phyloP scores from a whole-genome alignment of 768 basidiomycete species.

The Phanerochaete carnosa region DNA sequence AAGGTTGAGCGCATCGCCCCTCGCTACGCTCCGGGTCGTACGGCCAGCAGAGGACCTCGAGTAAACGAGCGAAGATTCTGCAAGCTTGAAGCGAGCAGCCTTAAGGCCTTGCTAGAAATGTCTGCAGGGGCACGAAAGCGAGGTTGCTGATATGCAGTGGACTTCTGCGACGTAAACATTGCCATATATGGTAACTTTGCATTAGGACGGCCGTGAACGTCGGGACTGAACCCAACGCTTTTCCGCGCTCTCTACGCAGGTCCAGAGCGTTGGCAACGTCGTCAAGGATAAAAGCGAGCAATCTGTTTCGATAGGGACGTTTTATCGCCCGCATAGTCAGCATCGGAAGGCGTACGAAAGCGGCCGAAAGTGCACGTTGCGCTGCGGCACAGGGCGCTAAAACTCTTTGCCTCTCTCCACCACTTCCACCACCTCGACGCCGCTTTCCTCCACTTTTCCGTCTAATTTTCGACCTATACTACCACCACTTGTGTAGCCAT shows the following conservation, averaged over 20 bases:
- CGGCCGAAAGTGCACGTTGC: not conserved
- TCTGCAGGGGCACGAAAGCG: not conserved
- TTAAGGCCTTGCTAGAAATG: not conserved
- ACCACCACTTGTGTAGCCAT: constrained; percentile 1
- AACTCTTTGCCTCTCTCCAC: constrained; percentile 7
- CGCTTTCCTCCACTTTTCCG: not conserved
- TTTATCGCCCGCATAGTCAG: not conserved
- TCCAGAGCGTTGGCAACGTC: not conserved
- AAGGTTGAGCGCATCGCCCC: not conserved
- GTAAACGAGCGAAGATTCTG: not conserved
- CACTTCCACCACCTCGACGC: not conserved
- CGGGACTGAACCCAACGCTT: not conserved
- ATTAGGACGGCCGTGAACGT: not conserved
- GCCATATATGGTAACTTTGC: not conserved
- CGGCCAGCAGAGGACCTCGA: not conserved
- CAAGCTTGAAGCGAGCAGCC: not conserved
- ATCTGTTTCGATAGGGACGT: not conserved
- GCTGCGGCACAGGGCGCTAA: constrained; percentile 3
- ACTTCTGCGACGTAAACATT: not conserved
- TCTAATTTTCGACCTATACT: not conserved
- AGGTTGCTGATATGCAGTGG: not conserved
- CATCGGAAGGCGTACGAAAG: constrained; percentile 2
- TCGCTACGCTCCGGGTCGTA: not conserved
- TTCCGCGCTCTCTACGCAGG: not conserved
- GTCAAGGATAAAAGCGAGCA: not conserved